phyloP scores from a whole-genome alignment of 2,329 filamentous ascomycete genomes.

The Penicillium nordicum region DNA sequence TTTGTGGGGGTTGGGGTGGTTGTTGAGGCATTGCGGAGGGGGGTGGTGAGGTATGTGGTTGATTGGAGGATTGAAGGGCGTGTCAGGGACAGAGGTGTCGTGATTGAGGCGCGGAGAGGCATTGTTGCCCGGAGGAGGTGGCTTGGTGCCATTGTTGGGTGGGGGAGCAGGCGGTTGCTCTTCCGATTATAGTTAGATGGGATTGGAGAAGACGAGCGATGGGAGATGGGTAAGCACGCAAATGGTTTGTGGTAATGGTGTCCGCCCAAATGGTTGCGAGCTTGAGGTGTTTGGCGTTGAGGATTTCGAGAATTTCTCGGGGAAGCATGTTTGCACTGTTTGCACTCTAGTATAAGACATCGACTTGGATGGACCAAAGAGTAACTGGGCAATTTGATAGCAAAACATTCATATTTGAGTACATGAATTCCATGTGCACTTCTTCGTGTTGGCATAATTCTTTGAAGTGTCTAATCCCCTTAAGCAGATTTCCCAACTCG shows the following conservation, averaged over 20 bases:
- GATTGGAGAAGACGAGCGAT: neutral
- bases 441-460: neutral
- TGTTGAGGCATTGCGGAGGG: constrained; percentile 21
- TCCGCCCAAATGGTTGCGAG: constrained; percentile 4
- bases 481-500: neutral
- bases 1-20: constrained; percentile 4
- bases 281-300: constrained; percentile 12
- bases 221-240: neutral
- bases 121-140: constrained; percentile 31
- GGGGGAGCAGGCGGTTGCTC: neutral
- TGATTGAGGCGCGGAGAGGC: constrained; percentile 29
- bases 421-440: neutral
- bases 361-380: neutral
- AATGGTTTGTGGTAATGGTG: constrained; percentile 1
- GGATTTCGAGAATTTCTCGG: constrained; percentile 32
- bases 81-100: constrained; percentile 24
- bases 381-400: neutral
- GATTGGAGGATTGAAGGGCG: constrained; percentile 24
- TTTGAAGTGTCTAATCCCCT: neutral
- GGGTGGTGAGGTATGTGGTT: constrained; percentile 14
- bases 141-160: constrained; percentile 28
- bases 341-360: constrained; percentile 18
- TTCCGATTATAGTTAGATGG: neutral
- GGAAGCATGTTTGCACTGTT: constrained; percentile 25
- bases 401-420: neutral